Conservation (phyloP, 176 grass and related monocot species). For the Cocos nucifera region DNA sequence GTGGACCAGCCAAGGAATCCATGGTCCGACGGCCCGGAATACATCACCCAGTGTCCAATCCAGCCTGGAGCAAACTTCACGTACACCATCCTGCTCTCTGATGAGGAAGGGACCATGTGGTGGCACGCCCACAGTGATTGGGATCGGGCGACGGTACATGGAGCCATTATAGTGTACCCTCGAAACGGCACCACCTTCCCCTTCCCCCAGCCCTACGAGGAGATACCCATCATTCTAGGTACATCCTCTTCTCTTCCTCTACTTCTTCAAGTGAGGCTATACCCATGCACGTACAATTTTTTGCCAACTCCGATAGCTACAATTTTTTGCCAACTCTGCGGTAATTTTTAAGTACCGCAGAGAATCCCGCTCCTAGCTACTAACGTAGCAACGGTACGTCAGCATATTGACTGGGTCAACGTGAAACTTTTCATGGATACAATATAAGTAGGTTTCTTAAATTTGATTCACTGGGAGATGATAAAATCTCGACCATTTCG, state of each 20-base stretch:
- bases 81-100: constrained; percentile 7
- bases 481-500: no score
- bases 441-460: no score
- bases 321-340: no score
- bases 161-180: constrained; percentile 5
- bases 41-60: constrained; percentile 76
- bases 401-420: no score
- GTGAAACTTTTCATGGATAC: no score
- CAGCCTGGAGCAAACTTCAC: constrained; percentile 20
- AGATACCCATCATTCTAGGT: constrained; percentile 12
- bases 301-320: no score
- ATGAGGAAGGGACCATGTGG: constrained; percentile 27
- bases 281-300: no score
- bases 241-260: background rate
- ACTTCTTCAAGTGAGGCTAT: no score
- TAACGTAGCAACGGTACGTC: no score
- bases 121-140: constrained; percentile 31
- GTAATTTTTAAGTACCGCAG: no score
- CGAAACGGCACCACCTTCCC: background rate
- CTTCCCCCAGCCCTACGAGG: background rate
- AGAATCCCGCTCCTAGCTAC: no score
- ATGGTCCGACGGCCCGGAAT: constrained; percentile 72
- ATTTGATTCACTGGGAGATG: no score
- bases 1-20: constrained; percentile 45
- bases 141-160: constrained; percentile 21